Base-by-base conservation (phyloP, 345 rosid species). In the Murraya koenigii region DNA sequence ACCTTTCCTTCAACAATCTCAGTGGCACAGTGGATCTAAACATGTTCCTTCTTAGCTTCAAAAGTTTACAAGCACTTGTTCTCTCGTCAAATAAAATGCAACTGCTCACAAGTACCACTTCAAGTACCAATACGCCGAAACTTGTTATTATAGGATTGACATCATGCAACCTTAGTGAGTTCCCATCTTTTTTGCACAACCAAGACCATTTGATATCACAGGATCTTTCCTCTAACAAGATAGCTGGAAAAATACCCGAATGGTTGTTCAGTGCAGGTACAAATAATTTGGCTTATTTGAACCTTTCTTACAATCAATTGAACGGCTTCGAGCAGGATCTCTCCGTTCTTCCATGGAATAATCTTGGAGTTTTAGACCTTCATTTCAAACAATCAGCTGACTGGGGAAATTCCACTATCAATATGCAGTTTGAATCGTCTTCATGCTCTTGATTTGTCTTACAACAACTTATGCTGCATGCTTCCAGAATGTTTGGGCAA, bases 401-500 rank as follows among this genome's bases (percentile, higher is more conserved):
- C 32, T 0, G 84, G 86, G 7, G 80, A 80, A 47, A 38, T 83
- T 11, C 26, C 81, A 3, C 63, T 63, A 0, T 0, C 1, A 8
- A 20, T 84, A 5, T 83, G 85, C 79, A 69, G 72, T 59, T 26
- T 73, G 55, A 30, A 30, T 41, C 15, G 10, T 44, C 8, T 80
- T 7, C 0, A 0, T 6, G 2, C 23, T 4, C 60, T 49, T 49
- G 55, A 49, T 49, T 49, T 49, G 7, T 47, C 49, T 41, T 0
- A 41, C 49, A 41, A 41, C 4, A 41, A 41, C 14, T 41, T 41
- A 11, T 10, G 49, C 49, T 14, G 49, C 14, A 41, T 41, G 14
- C 49, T 41, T 41, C 49, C 49, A 0, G 4, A 41, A 41, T 41
- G 49, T 11, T 41, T 41, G 49, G 49, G 49, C 49, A 41, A 41